Base-by-base conservation (phyloP, 2,329 filamentous ascomycete genomes). In the Colletotrichum acutatum region DNA sequence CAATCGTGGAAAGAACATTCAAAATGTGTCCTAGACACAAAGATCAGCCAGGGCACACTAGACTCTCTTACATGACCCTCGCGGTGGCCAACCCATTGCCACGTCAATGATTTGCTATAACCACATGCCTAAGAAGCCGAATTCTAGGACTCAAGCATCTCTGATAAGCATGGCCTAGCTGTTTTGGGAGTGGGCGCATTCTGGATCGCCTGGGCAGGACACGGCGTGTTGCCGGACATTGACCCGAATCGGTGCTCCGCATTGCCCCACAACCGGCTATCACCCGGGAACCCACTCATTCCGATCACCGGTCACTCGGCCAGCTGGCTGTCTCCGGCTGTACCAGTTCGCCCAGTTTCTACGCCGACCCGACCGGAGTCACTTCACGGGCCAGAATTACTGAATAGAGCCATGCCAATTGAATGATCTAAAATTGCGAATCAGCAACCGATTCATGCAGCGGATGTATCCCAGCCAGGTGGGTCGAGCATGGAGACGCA, bases 401-500 rank as follows among this genome's bases (percentile, higher is more conserved):
- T 16, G 6, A 19, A 22, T 34, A n/a, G 14, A 26, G 19, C 19
- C 16, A 28, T 11, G 16, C 16, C 11, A 28, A n/a, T 3, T 11
- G 12, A 16, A 32, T 6, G 3, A 49, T 14, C 19, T 2, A 16
- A 19, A 14, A 28, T 46, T 30, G 37, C 7, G 19, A 42, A 60
- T 11, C 12, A 34, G 12, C 28, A 34, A 16, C 24, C 49, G 57
- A 49, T 34, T 62, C 68, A 71, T 68, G 68, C 68, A 66, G 37
- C 56, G 26, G 49, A 57, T 28, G 16, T 28, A 71, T 57, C 52
- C 63, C 12, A 46, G 63, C 42, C 8, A 22, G 28, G 68, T 68
- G 68, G 68, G 52, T 71, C 68, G 58, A 12, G 14, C 19, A 8
- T 12, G 28, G 7, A 64, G 22, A 6, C 19, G 68, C 68, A 71